Evolutionary conservation across 305 asterid species (phyloP).

Genomic region (Ilex paraguariensis): DNA sequence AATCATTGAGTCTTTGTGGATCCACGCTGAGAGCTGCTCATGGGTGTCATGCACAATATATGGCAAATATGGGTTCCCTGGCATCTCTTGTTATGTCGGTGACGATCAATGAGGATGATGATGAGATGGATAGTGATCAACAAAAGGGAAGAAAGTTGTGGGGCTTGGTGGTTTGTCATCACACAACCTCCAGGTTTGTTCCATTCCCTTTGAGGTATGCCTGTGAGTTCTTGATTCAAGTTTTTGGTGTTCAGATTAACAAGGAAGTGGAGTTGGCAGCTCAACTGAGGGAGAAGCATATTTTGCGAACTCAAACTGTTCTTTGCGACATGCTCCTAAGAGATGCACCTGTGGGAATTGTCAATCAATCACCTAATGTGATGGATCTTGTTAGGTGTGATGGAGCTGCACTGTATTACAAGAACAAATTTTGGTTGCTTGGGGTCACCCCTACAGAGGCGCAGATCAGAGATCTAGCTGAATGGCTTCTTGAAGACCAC

Average conservation of each 20-base stretch:
- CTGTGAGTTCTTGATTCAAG: constrained; percentile 72
- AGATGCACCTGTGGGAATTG: constrained; percentile 65
- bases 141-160: constrained; percentile 44
- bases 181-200: constrained; percentile 49
- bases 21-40: constrained; percentile 70
- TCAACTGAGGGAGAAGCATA: constrained; percentile 50
- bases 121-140: constrained; percentile 32
- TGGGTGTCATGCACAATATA: constrained; percentile 66
- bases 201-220: constrained; percentile 81
- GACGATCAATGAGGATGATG: constrained; percentile 47
- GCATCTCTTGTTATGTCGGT: constrained; percentile 77
- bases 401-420: constrained; percentile 65
- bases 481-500: constrained; percentile 60
- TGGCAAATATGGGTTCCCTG: constrained; percentile 67
- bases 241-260: constrained; percentile 61
- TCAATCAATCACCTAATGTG: constrained; percentile 63
- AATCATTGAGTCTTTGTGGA: constrained; percentile 51
- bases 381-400: constrained; percentile 80
- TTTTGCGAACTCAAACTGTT: constrained; percentile 53
- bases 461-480: constrained; percentile 45
- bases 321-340: constrained; percentile 81
- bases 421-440: constrained; percentile 41
- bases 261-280: constrained; percentile 67
- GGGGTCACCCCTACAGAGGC: constrained; percentile 63
- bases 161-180: constrained; percentile 90